Percentiles rank a stretch among this genome's conserved stretches.
Evolutionary conservation across 2,329 filamentous ascomycete species (phyloP).

Genomic region (Orbilia javanica): DNA sequence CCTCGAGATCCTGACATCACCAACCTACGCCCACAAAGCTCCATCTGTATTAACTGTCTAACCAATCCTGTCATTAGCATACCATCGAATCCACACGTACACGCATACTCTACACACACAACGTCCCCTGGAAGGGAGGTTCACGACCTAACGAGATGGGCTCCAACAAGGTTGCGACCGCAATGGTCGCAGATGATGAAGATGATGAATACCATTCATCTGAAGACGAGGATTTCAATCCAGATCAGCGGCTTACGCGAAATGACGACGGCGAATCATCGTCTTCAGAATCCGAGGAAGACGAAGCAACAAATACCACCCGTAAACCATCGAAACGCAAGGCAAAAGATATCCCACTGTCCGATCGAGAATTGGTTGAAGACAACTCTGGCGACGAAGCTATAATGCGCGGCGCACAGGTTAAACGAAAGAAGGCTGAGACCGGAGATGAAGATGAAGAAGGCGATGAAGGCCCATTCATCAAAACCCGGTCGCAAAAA

Average conservation of each 20-base stretch:
- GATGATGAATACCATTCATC: conserved; percentile 76
- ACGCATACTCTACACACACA: background rate
- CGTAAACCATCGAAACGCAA: conserved; percentile 61
- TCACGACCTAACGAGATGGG: conserved; percentile 21
- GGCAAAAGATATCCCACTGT: conserved; percentile 61
- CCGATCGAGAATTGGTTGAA: conserved; percentile 62
- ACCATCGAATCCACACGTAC: background rate
- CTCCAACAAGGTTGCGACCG: conserved; percentile 67
- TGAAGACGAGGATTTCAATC: conserved; percentile 80
- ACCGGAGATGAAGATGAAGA: conserved; percentile 60
- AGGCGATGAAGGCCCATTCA: conserved; percentile 72
- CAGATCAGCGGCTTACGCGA: conserved; percentile 68
- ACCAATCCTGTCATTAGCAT: background rate
- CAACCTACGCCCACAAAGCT: background rate
- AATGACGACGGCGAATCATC: conserved; percentile 66
- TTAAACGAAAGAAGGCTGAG: conserved; percentile 61
- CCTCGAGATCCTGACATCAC: conserved; percentile 3
- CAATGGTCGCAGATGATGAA: conserved; percentile 63
- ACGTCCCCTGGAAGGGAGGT: background rate
- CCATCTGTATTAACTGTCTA: too few relatives aligned
- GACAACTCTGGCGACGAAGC: conserved; percentile 59
- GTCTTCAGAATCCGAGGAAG: conserved; percentile 69
- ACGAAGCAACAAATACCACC: conserved; percentile 62
- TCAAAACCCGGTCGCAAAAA: conserved; percentile 80
- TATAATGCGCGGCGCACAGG: conserved; percentile 61